Evolutionary conservation across 192 early-diverging fungal species (phyloP), one percentile per base, ranked within the genome.

Genomic region (Linnemannia schmuckeri): DNA sequence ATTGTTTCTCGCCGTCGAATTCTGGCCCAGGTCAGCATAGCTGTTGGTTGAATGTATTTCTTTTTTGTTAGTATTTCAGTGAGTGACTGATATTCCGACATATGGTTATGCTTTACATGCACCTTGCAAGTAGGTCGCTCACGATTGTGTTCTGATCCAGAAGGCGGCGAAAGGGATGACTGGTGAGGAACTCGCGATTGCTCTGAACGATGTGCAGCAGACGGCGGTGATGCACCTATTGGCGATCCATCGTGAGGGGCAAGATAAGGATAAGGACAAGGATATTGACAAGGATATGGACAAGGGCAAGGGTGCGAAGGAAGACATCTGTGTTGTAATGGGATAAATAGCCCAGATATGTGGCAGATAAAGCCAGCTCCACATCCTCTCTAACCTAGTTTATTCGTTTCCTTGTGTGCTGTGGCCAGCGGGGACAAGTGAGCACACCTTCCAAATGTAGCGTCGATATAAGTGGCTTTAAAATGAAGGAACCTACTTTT

Each of bases 1-100:
- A 76, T 87, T 33, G 57, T 87, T 37, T 69, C 61, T 10, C 79
- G 85, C 12, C 79, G 80, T 20, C 75, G 85, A 5, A 47, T 68
- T 46, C 49, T 84, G 1, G 77, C 77, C 20, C 71, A 79, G 76
- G 82, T 79, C 71, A 22, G 33, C 15, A 33, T 54, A 49, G 37
- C 42, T 30, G 6, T 24, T 9, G 69, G 12, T 9, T 35, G 33
- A 46, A 8, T 3, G 15, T 30, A 54, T 44, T 27, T 22, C 55
- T 55, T 38, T 41, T 77, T 12, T 47, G 20, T 68, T 2, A 2
- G 3, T 15, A 52, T 30, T 52, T 52, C 3, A n/a, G 5, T 24
- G 55, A 40, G 5, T 24, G 57, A 24, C 35, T 6, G 38, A 76
- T 5, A 54, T 12, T 37, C 46, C 37, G 22, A 37, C 74, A 57